Evolutionary conservation across 2,329 filamentous ascomycete genomes (phyloP), one percentile per base, ranked within the genome.

Genomic region (Neonectria hederae): DNA sequence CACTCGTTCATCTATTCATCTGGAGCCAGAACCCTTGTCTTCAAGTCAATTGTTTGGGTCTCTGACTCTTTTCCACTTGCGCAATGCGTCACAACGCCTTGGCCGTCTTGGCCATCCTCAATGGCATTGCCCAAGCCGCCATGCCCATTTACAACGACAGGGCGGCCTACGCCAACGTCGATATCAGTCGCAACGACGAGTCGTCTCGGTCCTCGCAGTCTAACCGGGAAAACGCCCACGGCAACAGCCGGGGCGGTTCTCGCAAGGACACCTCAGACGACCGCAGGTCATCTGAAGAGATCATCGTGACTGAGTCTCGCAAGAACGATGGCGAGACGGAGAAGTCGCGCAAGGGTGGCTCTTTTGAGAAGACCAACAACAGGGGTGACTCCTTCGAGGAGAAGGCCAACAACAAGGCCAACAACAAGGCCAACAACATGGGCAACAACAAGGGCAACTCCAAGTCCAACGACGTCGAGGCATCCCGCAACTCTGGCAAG

Each of bases 81-180:
- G 63, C 42, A 19, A 75, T 75, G 73, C 69, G 66, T 48, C 66
- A 62, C 66, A 69, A 69, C 53, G 32, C 66, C 40, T 53, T 75
- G 58, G 71, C 67, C 66, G 46, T 70, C 14, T 43, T 74, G 71
- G 72, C 71, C 53, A 40, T 73, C 19, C 56, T 68, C 35, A 68
- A 63, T 48, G 67, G 71, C 51, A 53, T 72, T 43, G 67, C 69
- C 53, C 69, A 73, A 32, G 72, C 71, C 22, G 59, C 60, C 38
- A 45, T 65, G 19, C 21, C 28, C 19, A 40, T 48, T 26, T 55
- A 65, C 28, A 51, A 55, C 45, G 59, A 51, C 54, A 60, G 62
- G 26, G 53, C 55, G 14, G 40, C 62, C 5, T 14, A 14, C 48
- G n/a, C 24, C 26, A 9, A 54, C 11, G 40, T 67, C 26, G 56